Percentiles rank a stretch among this genome's conserved stretches.
Conservation (phyloP, 2,329 filamentous ascomycete species). For the Aspergillus japonicus region DNA sequence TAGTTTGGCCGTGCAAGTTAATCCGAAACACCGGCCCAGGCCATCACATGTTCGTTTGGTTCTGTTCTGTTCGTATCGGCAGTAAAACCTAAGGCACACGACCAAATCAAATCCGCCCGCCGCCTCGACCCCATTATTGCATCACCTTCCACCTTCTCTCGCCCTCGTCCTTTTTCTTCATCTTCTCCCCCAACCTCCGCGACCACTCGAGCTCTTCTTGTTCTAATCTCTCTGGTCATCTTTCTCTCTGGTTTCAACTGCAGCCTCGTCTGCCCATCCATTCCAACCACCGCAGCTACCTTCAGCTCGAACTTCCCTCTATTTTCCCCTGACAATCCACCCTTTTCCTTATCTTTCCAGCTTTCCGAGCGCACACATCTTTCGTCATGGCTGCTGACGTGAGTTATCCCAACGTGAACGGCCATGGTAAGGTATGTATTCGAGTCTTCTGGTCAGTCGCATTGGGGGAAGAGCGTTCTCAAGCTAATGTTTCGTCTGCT, state of each 20-base stretch:
- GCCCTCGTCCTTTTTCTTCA: conserved; percentile 18
- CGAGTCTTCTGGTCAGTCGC: neutral
- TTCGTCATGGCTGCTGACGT: conserved; percentile 35
- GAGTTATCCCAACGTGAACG: conserved; percentile 39
- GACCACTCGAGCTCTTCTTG: conserved; percentile 8
- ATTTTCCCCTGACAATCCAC: conserved; percentile 10
- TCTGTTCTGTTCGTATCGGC: neutral
- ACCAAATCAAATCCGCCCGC: neutral
- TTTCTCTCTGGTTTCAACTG: conserved; percentile 8
- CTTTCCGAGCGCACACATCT: conserved; percentile 23
- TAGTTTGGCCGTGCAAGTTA: conserved; percentile 1
- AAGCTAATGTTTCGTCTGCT: conserved; percentile 5
- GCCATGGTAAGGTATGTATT: conserved; percentile 39
- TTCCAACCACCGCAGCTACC: conserved; percentile 2
- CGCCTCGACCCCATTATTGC: conserved; percentile 9
- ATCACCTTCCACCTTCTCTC: conserved; percentile 16
- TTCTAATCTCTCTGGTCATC: neutral
- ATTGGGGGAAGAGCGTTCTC: neutral
- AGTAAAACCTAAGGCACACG: neutral
- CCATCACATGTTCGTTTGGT: neutral
- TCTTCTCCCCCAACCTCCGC: conserved; percentile 8
- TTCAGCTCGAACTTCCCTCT: neutral
- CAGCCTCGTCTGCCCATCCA: neutral
- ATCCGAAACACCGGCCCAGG: conserved; percentile 3
- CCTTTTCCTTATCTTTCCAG: conserved; percentile 14